Evolutionary conservation across 805 yeast genomes (phyloP), one percentile per base, ranked within the genome.

Genomic region (Grigorovia yakushimaensis): DNA sequence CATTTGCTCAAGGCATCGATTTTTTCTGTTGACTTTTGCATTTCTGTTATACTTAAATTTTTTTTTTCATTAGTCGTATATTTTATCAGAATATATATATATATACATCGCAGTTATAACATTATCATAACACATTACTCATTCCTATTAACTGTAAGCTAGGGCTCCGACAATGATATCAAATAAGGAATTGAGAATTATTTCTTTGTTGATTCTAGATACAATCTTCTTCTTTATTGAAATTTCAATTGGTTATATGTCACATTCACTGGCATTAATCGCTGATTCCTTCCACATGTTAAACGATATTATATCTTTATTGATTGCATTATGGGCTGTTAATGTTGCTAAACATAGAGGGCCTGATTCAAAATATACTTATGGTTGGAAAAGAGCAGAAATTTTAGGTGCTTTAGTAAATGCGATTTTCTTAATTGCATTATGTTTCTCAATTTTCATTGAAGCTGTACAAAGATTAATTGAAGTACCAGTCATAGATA

Each of bases 201-300:
- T 78, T 18, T 65, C 91, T 13, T 73, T 91, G 49, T 72, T 91
- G 64, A 76, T 68, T 42, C 70, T 91, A 35, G 98, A 93, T 65
- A 77, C 93, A 3, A 62, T 76, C 1, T 91, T 91, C 70, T 91
- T 93, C 74, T 71, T 93, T 35, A 57, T 91, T 51, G 98, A 91
- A 64, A 81, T 88, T 45, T 78, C 80, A 47, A 77, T 87, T 36
- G 96, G 96, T 18, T 93, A 89, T 65, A 77, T 91, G 22, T 96
- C 91, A 23, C 94, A 93, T 64, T 91, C 98, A 1, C 74, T 91
- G 59, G 98, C 98, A 0, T 75, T 91, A 46, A 82, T 91, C 47
- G 98, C 98, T 1, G 98, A 91, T 64, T 84, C 98, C 1, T 93
- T 91, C 76, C 98, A 91, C 66, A 93, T 93, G 98, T 73, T 91